phyloP scores from a whole-genome alignment of 2,329 filamentous ascomycete genomes.

The Dactylellina cionopaga region DNA sequence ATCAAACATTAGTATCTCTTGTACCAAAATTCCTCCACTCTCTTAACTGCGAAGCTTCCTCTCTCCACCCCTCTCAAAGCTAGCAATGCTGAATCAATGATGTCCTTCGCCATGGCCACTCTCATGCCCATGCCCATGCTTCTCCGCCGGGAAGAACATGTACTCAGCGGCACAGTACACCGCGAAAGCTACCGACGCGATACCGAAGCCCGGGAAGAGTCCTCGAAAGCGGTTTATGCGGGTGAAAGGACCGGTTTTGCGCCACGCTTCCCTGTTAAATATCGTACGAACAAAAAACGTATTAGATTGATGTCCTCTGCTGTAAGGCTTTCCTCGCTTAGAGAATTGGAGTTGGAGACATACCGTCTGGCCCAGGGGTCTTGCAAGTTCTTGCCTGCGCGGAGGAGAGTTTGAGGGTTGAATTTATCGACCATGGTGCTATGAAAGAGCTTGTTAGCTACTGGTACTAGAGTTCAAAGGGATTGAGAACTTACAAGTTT shows the following conservation, averaged over 20 bases:
- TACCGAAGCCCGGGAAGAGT: constrained; percentile 88
- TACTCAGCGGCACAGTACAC: constrained; percentile 91
- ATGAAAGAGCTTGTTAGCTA: background rate
- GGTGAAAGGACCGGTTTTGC: constrained; percentile 88
- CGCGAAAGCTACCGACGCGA: constrained; percentile 88
- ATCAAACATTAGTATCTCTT: background rate
- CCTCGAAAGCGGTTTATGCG: constrained; percentile 88
- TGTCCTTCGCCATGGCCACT: constrained; percentile 35
- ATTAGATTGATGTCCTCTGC: no score
- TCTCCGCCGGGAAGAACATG: constrained; percentile 80
- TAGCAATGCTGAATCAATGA: constrained; percentile 6
- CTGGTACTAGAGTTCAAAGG: background rate
- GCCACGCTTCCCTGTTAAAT: constrained; percentile 84
- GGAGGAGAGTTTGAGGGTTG: constrained; percentile 51
- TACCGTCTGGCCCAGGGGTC: constrained; percentile 52
- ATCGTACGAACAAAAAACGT: background rate
- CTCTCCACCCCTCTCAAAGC: background rate
- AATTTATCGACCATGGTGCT: constrained; percentile 52
- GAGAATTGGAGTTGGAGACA: background rate
- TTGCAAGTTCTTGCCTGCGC: constrained; percentile 45
- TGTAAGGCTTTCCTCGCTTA: background rate
- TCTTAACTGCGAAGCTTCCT: background rate
- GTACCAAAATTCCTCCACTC: background rate
- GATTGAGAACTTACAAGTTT: constrained; percentile 14
- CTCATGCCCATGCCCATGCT: constrained; percentile 64